A percentile compares a stretch with the other conserved stretches of the same genome.
These are phyloP conservation scores for Diaporthe sp. DNA, from an alignment of 2,329 filamentous ascomycete species.

Conservation along the genomic window DNA sequence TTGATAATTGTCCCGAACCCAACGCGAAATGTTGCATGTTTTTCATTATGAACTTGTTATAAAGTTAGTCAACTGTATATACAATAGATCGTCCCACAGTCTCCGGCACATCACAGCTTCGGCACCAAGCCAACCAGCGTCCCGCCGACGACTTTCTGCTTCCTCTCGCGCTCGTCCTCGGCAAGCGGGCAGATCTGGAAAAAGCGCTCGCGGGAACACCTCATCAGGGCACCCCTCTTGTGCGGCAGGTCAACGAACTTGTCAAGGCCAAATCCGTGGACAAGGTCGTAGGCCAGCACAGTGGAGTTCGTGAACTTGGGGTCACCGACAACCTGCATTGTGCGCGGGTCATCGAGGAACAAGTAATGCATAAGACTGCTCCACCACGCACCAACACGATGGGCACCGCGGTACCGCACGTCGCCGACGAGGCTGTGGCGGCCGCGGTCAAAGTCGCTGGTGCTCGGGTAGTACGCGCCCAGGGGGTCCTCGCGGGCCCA, in stretches of 20 bases:
- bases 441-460: conserved; percentile 68
- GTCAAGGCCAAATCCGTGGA: conserved; percentile 79
- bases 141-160: conserved; percentile 68
- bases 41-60: background rate
- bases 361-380: conserved; percentile 73
- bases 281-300: conserved; percentile 80
- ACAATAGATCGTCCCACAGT: background rate
- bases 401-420: conserved; percentile 70
- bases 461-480: conserved; percentile 67
- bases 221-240: conserved; percentile 77
- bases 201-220: conserved; percentile 76
- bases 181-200: conserved; percentile 75
- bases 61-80: background rate
- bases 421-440: conserved; percentile 72
- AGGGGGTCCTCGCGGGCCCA: conserved; percentile 76
- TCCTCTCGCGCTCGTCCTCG: conserved; percentile 52
- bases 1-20: no score
- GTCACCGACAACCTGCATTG: conserved; percentile 73
- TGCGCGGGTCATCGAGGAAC: conserved; percentile 72
- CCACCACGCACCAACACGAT: conserved; percentile 74
- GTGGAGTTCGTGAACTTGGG: conserved; percentile 79
- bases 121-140: conserved; percentile 67
- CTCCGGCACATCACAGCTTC: conserved; percentile 58
- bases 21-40: background rate
- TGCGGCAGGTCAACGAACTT: conserved; percentile 81